Evolutionary conservation across 2,329 filamentous ascomycete species (phyloP).

Genomic region (Xylariaceae sp.): DNA sequence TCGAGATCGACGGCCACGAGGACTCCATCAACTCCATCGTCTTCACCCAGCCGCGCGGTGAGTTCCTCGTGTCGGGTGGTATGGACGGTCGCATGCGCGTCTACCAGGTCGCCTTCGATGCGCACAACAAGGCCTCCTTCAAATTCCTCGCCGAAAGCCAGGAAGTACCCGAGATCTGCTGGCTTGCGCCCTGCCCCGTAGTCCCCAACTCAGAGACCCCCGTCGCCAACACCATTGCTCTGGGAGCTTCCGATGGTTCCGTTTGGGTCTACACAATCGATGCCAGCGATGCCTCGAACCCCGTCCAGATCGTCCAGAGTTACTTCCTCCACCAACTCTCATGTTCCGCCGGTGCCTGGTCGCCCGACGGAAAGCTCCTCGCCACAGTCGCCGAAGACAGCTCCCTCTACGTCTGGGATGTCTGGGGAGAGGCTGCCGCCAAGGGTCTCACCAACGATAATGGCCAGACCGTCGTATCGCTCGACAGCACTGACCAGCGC

Average conservation of each 20-base stretch:
- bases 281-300: slow-evolving; percentile 49
- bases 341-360: slow-evolving; percentile 89
- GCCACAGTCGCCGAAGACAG: slow-evolving; percentile 86
- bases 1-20: slow-evolving; percentile 79
- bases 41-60: slow-evolving; percentile 78
- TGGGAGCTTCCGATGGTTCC: slow-evolving; percentile 84
- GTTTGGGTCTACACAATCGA: slow-evolving; percentile 96
- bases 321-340: slow-evolving; percentile 86
- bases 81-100: slow-evolving; percentile 77
- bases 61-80: slow-evolving; percentile 80
- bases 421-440: slow-evolving; percentile 71
- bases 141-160: slow-evolving; percentile 69
- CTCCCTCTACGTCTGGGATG: slow-evolving; percentile 87
- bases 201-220: slow-evolving; percentile 42
- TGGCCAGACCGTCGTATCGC: slow-evolving; percentile 63
- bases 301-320: slow-evolving; percentile 78
- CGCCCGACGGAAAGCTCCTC: slow-evolving; percentile 76
- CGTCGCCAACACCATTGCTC: slow-evolving; percentile 69
- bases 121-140: slow-evolving; percentile 45
- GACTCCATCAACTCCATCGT: slow-evolving; percentile 84
- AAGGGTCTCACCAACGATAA: slow-evolving; percentile 46
- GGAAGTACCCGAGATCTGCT: slow-evolving; percentile 94
- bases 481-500: slow-evolving; percentile 78
- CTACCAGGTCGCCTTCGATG: slow-evolving; percentile 51
- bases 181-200: slow-evolving; percentile 72